Percentiles rank a stretch among this genome's conserved stretches.
Evolutionary conservation across 2,329 filamentous ascomycete species (phyloP).

Genomic region (Cladorrhinum sp.): DNA sequence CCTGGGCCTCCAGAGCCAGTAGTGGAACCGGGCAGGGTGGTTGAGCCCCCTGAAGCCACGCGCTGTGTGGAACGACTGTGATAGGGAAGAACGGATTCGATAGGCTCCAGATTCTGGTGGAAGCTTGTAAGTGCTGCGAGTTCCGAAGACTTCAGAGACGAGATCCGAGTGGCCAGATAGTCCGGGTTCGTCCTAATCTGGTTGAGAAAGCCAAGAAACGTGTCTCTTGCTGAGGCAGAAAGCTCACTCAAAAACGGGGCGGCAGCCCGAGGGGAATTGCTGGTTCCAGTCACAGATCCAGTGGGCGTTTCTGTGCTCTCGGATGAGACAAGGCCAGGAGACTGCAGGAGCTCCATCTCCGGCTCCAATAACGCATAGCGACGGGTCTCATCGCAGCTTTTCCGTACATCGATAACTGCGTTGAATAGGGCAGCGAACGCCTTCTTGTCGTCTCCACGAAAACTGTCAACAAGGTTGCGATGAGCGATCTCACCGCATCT

Average conservation of each 20-base stretch:
- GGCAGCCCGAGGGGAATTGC: slow-evolving; percentile 41
- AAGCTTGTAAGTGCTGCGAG: slow-evolving; percentile 74
- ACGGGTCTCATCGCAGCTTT: slow-evolving; percentile 69
- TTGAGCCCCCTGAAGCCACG: slow-evolving; percentile 32
- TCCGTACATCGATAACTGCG: slow-evolving; percentile 74
- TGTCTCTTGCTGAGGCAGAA: slow-evolving; percentile 69
- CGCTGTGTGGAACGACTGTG: slow-evolving; percentile 52
- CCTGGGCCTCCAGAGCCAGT: slow-evolving; percentile 28
- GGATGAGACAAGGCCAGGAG: slow-evolving; percentile 46
- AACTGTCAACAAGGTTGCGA: slow-evolving; percentile 72
- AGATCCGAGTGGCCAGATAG: slow-evolving; percentile 80
- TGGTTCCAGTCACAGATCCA: slow-evolving; percentile 38
- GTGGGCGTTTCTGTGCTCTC: slow-evolving; percentile 50
- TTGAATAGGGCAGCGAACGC: slow-evolving; percentile 71
- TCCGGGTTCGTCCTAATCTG: slow-evolving; percentile 82
- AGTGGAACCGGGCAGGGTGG: slow-evolving; percentile 16
- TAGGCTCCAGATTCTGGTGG: slow-evolving; percentile 73
- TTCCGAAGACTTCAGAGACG: slow-evolving; percentile 71
- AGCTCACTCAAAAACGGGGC: slow-evolving; percentile 68
- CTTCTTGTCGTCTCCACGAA: slow-evolving; percentile 75
- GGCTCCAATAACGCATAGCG: slow-evolving; percentile 70
- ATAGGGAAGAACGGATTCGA: slow-evolving; percentile 78
- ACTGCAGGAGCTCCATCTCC: slow-evolving; percentile 63
- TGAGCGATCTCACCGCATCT: slow-evolving; percentile 72
- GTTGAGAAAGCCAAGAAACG: slow-evolving; percentile 74